Conservation (phyloP, 2,329 filamentous ascomycete genomes). For the Phyllosticta paracitricarpa region DNA sequence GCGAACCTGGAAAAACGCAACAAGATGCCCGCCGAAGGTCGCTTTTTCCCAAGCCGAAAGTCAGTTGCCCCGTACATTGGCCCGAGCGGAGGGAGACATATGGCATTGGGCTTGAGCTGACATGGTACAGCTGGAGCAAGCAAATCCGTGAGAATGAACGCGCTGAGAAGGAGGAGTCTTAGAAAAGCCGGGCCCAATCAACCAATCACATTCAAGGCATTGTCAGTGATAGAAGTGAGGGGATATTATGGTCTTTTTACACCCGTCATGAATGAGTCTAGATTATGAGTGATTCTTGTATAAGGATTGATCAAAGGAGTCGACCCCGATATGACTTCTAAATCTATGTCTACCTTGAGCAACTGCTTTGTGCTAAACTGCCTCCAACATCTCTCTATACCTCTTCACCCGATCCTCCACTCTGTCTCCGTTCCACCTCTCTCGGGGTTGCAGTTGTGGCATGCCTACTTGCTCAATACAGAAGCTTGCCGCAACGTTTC, state of each 20-base stretch:
- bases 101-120: constrained; percentile 1
- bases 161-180: constrained; percentile 28
- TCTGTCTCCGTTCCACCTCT: constrained; percentile 40
- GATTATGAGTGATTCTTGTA: neutral
- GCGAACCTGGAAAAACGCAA: constrained; percentile 63
- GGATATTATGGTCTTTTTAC: too few relatives aligned
- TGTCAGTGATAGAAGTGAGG: neutral
- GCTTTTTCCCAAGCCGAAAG: constrained; percentile 80
- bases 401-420: constrained; percentile 34
- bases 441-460: constrained; percentile 44
- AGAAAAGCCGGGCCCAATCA: neutral
- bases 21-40: constrained; percentile 63
- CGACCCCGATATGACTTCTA: neutral
- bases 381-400: constrained; percentile 29
- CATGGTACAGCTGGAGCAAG: constrained; percentile 54
- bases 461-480: constrained; percentile 91
- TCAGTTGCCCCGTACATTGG: constrained; percentile 35
- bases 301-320: neutral
- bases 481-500: constrained; percentile 75
- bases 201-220: neutral
- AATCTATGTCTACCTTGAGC: neutral
- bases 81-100: constrained; percentile 3
- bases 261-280: too few relatives aligned
- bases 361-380: neutral
- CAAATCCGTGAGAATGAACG: constrained; percentile 62